These are phyloP conservation scores for Clarkia xantiana DNA, from an alignment of 345 rosid genomes.

Conservation along the genomic window DNA sequence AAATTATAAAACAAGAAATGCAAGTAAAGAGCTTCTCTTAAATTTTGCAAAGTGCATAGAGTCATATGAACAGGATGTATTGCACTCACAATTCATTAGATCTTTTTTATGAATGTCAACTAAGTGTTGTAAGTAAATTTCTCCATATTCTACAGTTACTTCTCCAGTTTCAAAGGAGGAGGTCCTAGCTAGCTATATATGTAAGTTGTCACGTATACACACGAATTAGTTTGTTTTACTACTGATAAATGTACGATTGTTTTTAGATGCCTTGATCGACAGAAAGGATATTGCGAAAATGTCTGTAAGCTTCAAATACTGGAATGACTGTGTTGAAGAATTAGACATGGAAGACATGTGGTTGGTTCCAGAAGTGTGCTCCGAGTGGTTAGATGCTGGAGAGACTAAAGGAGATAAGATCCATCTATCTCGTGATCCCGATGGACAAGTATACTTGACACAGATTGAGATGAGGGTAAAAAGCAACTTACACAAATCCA, in stretches of 20 bases:
- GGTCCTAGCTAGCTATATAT: too few relatives aligned
- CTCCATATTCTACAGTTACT: too few relatives aligned
- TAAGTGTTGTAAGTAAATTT: too few relatives aligned
- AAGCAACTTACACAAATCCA: neutral
- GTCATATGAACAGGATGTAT: too few relatives aligned
- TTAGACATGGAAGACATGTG: constrained; percentile 79
- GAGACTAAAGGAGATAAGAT: constrained; percentile 68
- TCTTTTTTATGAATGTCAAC: too few relatives aligned
- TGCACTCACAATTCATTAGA: too few relatives aligned
- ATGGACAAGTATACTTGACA: constrained; percentile 79
- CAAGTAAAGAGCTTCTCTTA: neutral
- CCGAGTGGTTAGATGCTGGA: constrained; percentile 80
- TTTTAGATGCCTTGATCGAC: constrained; percentile 9
- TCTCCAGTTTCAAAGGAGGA: too few relatives aligned
- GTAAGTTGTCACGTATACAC: too few relatives aligned
- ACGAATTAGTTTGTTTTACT: too few relatives aligned
- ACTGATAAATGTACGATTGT: neutral
- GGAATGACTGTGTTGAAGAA: constrained; percentile 69
- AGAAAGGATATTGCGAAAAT: constrained; percentile 20
- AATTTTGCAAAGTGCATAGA: too few relatives aligned
- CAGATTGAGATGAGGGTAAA: constrained; percentile 83
- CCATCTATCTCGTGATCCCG: constrained; percentile 89
- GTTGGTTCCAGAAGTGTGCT: constrained; percentile 52
- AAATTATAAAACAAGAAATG: neutral
- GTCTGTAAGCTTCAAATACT: constrained; percentile 62